Percentiles rank a stretch among this genome's conserved stretches.
Evolutionary conservation across 768 basidiomycete species (phyloP).

Genomic region (Podaxis carcinomalis): DNA sequence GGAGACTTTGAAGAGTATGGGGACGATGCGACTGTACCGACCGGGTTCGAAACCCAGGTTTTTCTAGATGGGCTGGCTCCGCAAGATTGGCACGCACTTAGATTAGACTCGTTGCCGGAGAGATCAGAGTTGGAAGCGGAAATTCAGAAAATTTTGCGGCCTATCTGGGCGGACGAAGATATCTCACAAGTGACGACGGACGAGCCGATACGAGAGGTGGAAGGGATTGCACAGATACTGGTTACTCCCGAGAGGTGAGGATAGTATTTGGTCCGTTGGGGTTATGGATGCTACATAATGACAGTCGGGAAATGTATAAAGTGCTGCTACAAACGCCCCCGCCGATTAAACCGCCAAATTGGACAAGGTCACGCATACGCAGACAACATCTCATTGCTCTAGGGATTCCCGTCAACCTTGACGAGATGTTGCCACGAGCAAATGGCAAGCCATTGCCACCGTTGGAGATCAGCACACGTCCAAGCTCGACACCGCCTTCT

Average conservation of each 20-base stretch:
- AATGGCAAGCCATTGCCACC: conserved; percentile 68
- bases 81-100: conserved; percentile 57
- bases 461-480: conserved; percentile 78
- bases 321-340: conserved; percentile 68
- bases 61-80: conserved; percentile 39
- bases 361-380: conserved; percentile 89
- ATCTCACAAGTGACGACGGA: conserved; percentile 53
- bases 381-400: conserved; percentile 88
- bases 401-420: conserved; percentile 92
- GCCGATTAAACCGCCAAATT: conserved; percentile 81
- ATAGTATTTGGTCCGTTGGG: background rate
- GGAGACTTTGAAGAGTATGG: conserved; percentile 89
- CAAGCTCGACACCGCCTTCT: conserved; percentile 71
- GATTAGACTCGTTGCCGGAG: conserved; percentile 61
- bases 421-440: conserved; percentile 77
- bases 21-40: conserved; percentile 20
- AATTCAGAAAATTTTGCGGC: conserved; percentile 60
- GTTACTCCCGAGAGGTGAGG: conserved; percentile 68
- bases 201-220: conserved; percentile 73
- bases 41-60: conserved; percentile 12
- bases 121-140: conserved; percentile 52
- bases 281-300: conserved; percentile 13
- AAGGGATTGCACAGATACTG: conserved; percentile 77
- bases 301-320: conserved; percentile 77
- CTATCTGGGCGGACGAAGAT: conserved; percentile 57